These are phyloP conservation scores for Pseudonectria buxi DNA, from an alignment of 2,329 filamentous ascomycete species.

Conservation along the genomic window DNA sequence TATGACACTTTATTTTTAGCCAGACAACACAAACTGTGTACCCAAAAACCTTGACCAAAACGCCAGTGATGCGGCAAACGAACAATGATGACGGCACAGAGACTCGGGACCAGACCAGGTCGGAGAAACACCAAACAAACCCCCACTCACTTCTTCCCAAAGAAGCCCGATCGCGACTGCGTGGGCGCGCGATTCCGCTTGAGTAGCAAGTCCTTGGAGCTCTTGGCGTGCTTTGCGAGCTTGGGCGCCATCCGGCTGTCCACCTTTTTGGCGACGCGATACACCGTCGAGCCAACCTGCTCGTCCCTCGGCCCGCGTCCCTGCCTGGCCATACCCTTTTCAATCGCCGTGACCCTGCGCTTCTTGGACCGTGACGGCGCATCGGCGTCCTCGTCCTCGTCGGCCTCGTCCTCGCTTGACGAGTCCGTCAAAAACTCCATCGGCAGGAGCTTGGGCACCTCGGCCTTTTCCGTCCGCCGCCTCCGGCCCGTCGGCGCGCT, in stretches of 20 bases:
- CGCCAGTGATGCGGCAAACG: not conserved
- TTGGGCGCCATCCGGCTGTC: slow-evolving; percentile 44
- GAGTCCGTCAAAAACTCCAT: slow-evolving; percentile 48
- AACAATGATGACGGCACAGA: no score
- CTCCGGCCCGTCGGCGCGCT: slow-evolving; percentile 6
- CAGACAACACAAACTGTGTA: not conserved
- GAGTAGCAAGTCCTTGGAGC: slow-evolving; percentile 39
- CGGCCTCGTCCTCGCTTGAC: slow-evolving; percentile 36
- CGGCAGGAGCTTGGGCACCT: slow-evolving; percentile 42
- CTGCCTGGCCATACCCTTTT: slow-evolving; percentile 31
- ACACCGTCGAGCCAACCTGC: slow-evolving; percentile 47
- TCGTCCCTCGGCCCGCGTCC: slow-evolving; percentile 38
- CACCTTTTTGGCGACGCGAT: slow-evolving; percentile 40
- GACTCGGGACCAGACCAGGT: slow-evolving; percentile 3
- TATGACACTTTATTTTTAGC: not conserved
- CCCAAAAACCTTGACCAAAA: no score
- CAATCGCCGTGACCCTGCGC: slow-evolving; percentile 37
- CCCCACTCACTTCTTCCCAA: slow-evolving; percentile 21
- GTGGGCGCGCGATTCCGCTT: slow-evolving; percentile 36
- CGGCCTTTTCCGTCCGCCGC: slow-evolving; percentile 27
- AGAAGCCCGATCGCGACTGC: slow-evolving; percentile 35
- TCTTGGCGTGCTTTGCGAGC: slow-evolving; percentile 34
- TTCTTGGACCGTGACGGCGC: slow-evolving; percentile 29
- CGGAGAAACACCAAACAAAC: slow-evolving; percentile 2
- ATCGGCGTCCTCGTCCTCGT: slow-evolving; percentile 19